Conservation (phyloP, 1,139 yeast genomes). For the Pichia norvegensis region DNA sequence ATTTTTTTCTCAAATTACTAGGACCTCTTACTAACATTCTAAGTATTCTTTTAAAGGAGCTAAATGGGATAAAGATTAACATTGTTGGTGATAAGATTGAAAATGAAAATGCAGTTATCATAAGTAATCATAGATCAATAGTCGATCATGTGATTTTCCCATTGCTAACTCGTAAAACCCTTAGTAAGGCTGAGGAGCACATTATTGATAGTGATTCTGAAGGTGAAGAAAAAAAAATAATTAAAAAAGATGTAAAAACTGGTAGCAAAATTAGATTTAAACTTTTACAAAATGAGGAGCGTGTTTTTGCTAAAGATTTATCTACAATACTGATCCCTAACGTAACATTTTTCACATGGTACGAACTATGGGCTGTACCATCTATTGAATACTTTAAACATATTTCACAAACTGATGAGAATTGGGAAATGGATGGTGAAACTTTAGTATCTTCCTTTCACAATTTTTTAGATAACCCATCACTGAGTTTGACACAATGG, state of each 20-base stretch:
- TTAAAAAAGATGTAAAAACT: conserved; percentile 4
- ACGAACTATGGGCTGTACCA: conserved; percentile 50
- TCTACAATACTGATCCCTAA: conserved; percentile 32
- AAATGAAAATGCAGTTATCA: conserved; percentile 40
- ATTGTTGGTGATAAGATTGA: conserved; percentile 39
- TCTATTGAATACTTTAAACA: conserved; percentile 35
- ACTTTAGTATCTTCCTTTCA: conserved; percentile 25
- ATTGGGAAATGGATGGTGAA: conserved; percentile 47
- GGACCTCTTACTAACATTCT: not conserved
- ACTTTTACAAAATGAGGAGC: conserved; percentile 8
- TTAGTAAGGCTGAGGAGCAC: conserved; percentile 1
- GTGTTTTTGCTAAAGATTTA: conserved; percentile 21
- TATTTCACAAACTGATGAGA: conserved; percentile 48
- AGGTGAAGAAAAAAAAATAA: conserved; percentile 1
- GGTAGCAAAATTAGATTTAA: conserved; percentile 6
- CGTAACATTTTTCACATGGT: conserved; percentile 56
- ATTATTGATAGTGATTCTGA: conserved; percentile 1
- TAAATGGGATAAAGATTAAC: conserved; percentile 33
- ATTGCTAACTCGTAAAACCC: conserved; percentile 6
- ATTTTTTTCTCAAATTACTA: too few species aligned
- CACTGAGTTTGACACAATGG: conserved; percentile 36
- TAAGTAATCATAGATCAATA: conserved; percentile 49
- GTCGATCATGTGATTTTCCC: conserved; percentile 45
- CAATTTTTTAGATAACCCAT: conserved; percentile 11
- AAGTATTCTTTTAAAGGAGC: conserved; percentile 20